Base-by-base conservation (phyloP, 164 flowering plant genomes). In the grape (Vitis vinifera) region DNA sequence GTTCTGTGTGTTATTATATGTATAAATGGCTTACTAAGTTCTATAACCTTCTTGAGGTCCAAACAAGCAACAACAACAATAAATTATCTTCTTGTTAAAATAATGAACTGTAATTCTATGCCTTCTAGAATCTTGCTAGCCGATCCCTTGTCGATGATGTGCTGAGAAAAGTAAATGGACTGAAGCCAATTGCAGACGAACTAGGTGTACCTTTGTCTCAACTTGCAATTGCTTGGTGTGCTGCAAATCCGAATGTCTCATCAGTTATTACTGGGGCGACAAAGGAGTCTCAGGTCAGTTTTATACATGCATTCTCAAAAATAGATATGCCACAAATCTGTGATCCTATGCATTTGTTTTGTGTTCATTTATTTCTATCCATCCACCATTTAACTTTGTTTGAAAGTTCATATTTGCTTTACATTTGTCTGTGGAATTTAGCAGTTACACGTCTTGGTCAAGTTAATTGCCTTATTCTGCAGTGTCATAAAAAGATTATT, bases 151-250 rank as follows among this genome's bases (percentile, higher is more conserved):
- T 89, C 68, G 99, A 96, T 72, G 98, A 93, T 70, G 94, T 91
- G 75, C 83, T 96, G 85, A 89, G 67, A 71, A 96, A 96, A 69
- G 99, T 93, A 14, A 73, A 81, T 65, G 94, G 94, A 44, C 76
- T 96, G 74, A 83, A 84, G 79, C 99, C 99, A 64, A 92, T 93
- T 70, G 99, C 99, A 8, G 89, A 87, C 27, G 97, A 93, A 68
- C 82, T 96, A 16, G 91, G 87, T 49, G 99, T 93, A 62, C 88
- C 97, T 10, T 64, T 96, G 66, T 70, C 99, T 75, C 99, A 93
- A 75, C 95, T 96, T 68, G 94, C 99, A 56, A 93, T 96, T 82
- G 99, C 99, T 64, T 96, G 99, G 99, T 96, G 98, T 78, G 97
- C 98, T 73, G 65, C 97, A 12, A 96, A 96, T 75, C 99, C 99